phyloP scores from a whole-genome alignment of 1,284 basidiomycete genomes.

The Fomitopsis betulina region DNA sequence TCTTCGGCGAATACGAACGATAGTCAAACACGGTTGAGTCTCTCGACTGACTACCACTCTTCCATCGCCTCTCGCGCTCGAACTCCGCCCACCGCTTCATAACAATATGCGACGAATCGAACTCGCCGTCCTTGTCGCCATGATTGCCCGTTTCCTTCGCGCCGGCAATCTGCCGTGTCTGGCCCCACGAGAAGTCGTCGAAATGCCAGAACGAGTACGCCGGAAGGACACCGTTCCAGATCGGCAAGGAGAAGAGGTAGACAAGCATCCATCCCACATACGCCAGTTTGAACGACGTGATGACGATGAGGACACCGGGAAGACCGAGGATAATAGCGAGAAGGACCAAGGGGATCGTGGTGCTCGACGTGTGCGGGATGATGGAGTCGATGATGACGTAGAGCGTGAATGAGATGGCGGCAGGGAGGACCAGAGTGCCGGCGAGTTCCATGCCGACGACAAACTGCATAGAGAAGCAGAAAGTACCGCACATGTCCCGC shows the following conservation, averaged over 20 bases:
- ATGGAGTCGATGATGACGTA: slow-evolving; percentile 87
- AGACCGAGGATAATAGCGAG: slow-evolving; percentile 93
- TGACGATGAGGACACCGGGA: slow-evolving; percentile 90
- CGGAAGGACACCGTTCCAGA: slow-evolving; percentile 95
- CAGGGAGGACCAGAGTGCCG: slow-evolving; percentile 95
- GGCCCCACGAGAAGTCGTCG: slow-evolving; percentile 99
- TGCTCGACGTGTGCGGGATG: slow-evolving; percentile 74
- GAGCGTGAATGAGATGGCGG: slow-evolving; percentile 94
- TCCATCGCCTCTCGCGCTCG: slow-evolving; percentile 94
- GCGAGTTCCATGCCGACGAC: slow-evolving; percentile 97
- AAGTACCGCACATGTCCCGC: slow-evolving; percentile 91
- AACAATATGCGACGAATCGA: slow-evolving; percentile 93
- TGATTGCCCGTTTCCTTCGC: slow-evolving; percentile 66
- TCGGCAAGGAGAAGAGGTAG: slow-evolving; percentile 88
- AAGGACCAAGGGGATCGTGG: slow-evolving; percentile 92
- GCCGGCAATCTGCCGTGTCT: slow-evolving; percentile 81
- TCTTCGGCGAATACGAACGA: slow-evolving; percentile 43
- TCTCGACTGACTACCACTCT: slow-evolving; percentile 76
- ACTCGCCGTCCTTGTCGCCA: slow-evolving; percentile 92
- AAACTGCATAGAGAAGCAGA: slow-evolving; percentile 98
- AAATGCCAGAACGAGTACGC: slow-evolving; percentile 99
- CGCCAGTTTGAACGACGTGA: slow-evolving; percentile 90
- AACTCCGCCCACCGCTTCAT: slow-evolving; percentile 99
- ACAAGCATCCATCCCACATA: slow-evolving; percentile 98
- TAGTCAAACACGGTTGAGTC: slow-evolving; percentile 72